These are phyloP conservation scores for Linnemannia exigua DNA, from an alignment of 192 early-diverging fungal species.

Conservation along the genomic window DNA sequence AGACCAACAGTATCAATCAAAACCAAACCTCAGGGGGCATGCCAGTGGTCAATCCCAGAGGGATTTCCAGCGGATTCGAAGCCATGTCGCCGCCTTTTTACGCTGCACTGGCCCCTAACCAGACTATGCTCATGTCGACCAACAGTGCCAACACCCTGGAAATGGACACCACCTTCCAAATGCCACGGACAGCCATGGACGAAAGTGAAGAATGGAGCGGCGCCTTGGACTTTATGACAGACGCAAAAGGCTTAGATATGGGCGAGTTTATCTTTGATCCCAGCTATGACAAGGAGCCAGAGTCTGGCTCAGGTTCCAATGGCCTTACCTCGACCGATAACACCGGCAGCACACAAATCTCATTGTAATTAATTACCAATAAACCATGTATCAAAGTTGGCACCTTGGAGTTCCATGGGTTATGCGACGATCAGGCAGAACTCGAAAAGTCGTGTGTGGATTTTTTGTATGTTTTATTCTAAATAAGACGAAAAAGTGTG, in stretches of 20 bases:
- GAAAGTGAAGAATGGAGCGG: conserved; percentile 12
- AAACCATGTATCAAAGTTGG: neutral
- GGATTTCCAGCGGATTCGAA: neutral
- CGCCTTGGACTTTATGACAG: conserved; percentile 20
- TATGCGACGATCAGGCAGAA: too few relatives aligned
- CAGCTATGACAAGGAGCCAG: neutral
- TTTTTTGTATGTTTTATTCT: too few relatives aligned
- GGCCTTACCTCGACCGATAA: neutral
- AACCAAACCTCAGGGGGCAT: neutral
- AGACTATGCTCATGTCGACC: neutral
- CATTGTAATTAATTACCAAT: neutral
- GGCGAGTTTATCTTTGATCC: conserved; percentile 24
- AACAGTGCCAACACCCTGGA: neutral
- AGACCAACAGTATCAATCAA: neutral
- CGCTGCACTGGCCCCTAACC: neutral
- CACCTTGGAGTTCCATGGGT: too few relatives aligned
- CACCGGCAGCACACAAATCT: neutral
- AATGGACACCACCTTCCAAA: conserved; percentile 13
- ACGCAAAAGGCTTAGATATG: conserved; percentile 14
- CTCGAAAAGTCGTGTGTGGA: too few relatives aligned
- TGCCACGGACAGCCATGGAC: neutral
- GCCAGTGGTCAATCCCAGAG: neutral
- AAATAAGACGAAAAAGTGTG: too few relatives aligned
- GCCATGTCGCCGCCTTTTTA: conserved; percentile 12
- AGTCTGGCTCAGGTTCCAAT: neutral